Conservation (phyloP, 2,329 filamentous ascomycete species). For the Bisporella sp. region DNA sequence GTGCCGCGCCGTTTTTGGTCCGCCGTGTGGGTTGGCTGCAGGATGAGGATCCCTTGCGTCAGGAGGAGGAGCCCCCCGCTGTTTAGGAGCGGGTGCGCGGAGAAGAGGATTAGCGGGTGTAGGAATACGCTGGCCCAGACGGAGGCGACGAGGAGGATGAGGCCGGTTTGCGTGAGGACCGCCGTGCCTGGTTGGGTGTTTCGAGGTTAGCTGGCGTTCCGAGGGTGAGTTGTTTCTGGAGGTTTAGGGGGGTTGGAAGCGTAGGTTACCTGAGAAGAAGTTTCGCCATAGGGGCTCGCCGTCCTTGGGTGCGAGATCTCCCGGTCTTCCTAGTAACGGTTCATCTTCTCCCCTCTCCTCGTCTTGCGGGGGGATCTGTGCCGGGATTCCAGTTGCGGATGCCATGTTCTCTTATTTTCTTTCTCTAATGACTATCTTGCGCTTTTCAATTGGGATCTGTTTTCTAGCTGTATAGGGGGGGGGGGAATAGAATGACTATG, state of each 20-base stretch:
- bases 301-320: constrained; percentile 66
- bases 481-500: too few relatives aligned
- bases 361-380: constrained; percentile 30
- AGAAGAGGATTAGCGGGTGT: constrained; percentile 69
- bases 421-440: too few relatives aligned
- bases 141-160: constrained; percentile 65
- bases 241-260: not conserved
- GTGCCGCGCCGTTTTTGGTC: constrained; percentile 61
- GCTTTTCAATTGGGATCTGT: too few relatives aligned
- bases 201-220: constrained; percentile 1
- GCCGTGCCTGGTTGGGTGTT: constrained; percentile 59
- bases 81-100: constrained; percentile 72
- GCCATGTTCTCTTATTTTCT: constrained; percentile 44
- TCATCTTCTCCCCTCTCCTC: constrained; percentile 46
- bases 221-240: not conserved
- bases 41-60: constrained; percentile 71
- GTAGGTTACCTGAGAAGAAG: constrained; percentile 58
- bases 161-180: constrained; percentile 70
- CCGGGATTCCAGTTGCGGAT: constrained; percentile 60
- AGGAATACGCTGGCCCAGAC: constrained; percentile 74
- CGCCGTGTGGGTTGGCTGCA: constrained; percentile 79
- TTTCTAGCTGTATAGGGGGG: too few relatives aligned
- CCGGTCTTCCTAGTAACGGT: constrained; percentile 63
- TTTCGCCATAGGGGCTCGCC: constrained; percentile 61
- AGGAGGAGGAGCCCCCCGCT: constrained; percentile 64